Conservation (phyloP, 441 rosid species). For the Hura crepitans region DNA sequence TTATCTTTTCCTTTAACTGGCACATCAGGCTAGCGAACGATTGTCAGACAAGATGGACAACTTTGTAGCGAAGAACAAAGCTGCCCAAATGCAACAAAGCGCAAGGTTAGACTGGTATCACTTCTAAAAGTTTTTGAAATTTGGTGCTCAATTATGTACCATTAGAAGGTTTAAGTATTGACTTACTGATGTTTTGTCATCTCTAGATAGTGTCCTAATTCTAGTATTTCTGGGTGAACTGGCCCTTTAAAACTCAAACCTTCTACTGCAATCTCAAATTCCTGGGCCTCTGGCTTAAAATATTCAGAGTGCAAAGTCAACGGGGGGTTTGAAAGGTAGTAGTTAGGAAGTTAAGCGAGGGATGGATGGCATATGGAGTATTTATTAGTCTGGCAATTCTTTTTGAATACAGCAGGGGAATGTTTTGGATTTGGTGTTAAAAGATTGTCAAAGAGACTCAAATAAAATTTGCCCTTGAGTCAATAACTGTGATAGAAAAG, state of each 20-base stretch:
- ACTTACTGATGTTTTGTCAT: neutral
- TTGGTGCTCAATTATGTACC: neutral
- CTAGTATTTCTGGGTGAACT: neutral
- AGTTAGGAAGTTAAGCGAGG: neutral
- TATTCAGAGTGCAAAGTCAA: neutral
- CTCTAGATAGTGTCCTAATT: neutral
- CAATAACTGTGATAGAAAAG: neutral
- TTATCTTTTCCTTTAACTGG: conserved; percentile 22
- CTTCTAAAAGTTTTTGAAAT: conserved; percentile 3
- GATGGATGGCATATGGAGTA: too few relatives aligned
- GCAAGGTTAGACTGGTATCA: conserved; percentile 51
- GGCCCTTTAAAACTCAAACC: neutral
- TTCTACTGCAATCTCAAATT: neutral
- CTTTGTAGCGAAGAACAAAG: conserved; percentile 85
- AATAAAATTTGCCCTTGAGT: neutral
- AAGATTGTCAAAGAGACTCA: neutral
- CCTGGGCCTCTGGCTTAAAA: neutral
- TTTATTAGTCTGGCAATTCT: too few relatives aligned
- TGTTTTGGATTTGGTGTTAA: neutral
- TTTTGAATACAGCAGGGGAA: too few relatives aligned
- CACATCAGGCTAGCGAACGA: conserved; percentile 84
- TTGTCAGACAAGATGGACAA: conserved; percentile 87
- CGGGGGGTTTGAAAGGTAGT: too few relatives aligned
- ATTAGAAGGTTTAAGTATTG: conserved; percentile 4
- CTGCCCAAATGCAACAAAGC: conserved; percentile 89